Base-by-base conservation (phyloP, 441 rosid genomes). In the Populus hybrid region DNA sequence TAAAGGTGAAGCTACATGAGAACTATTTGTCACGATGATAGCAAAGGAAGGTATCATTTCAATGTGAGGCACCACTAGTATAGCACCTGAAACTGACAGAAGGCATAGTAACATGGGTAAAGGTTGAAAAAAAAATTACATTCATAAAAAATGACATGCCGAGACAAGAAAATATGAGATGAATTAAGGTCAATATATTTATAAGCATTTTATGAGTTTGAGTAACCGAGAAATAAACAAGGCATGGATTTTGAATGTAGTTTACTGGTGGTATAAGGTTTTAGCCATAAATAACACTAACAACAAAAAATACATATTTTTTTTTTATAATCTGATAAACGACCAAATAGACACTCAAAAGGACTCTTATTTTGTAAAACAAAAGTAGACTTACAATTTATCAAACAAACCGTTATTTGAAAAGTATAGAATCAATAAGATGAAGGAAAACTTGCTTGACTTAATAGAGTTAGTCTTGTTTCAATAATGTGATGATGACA, bases 21-120 rank as follows among this genome's bases (percentile, higher is more conserved):
- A n/a, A 50, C 7, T 1, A 42, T 1, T 50, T 1, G 2, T 1
- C 59, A 14, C 19, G 2, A 5, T 14, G 2, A 0, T 4, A 0
- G 59, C 6, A 5, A 0, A 1, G 0, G 5, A 50, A 4, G 2
- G 59, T 50, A 0, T 5, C 59, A 16, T 4, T 50, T 2, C 59
- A 50, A 50, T 50, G 2, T 0, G 6, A 50, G 59, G 59, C 0
- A 50, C 59, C 6, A 0, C 59, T 50, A 1, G 19, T 14, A 50
- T 50, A 9, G 14, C 61, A 16, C 2, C 7, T 0, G 59, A 16
- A 5, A 1, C 2, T 16, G 7, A 50, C 7, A 50, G n/a, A 50
- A 1, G 59, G 59, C 59, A 50, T 16, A 16, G 59, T 50, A 6
- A 50, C 1, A 50, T 5, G n/a, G 1, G n/a, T 2, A 50, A 2